These are phyloP conservation scores for Torulaspora globosa DNA, from an alignment of 1,139 yeast genomes.

Conservation along the genomic window DNA sequence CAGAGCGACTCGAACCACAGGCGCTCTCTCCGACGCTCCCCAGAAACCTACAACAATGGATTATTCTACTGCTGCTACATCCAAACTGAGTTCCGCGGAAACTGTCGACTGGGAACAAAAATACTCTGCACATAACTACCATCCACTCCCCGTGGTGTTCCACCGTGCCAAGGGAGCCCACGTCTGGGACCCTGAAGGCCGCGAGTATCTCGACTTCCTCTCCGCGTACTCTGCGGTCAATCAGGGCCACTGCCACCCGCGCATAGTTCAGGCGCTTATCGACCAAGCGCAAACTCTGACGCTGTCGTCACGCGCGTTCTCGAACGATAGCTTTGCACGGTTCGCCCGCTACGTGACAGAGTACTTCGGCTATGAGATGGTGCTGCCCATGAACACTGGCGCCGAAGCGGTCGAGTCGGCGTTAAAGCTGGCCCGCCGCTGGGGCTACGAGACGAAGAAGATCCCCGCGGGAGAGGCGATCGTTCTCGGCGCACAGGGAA, in stretches of 20 bases:
- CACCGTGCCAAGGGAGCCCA: constrained; percentile 83
- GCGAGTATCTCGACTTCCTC: constrained; percentile 76
- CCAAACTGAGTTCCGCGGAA: constrained; percentile 52
- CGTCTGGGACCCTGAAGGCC: constrained; percentile 98
- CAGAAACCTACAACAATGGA: no score
- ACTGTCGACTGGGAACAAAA: constrained; percentile 68
- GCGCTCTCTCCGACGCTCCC: no score
- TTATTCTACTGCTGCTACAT: constrained; percentile 19
- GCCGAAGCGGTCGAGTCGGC: constrained; percentile 98
- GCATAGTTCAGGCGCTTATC: constrained; percentile 75
- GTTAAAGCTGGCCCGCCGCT: constrained; percentile 88
- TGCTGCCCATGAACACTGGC: constrained; percentile 97
- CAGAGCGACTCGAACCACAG: not conserved
- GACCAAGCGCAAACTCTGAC: constrained; percentile 87
- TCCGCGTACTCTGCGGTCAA: constrained; percentile 96
- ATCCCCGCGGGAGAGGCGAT: constrained; percentile 82
- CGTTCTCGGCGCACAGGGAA: constrained; percentile 77
- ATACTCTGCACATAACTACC: constrained; percentile 95
- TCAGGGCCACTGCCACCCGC: constrained; percentile 98
- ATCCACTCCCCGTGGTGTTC: constrained; percentile 93
- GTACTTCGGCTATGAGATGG: constrained; percentile 85
- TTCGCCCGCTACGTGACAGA: constrained; percentile 88
- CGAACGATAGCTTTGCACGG: constrained; percentile 80
- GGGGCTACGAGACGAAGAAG: constrained; percentile 91
- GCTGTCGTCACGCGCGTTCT: constrained; percentile 87